These are phyloP conservation scores for Penicillium sp. DNA, from an alignment of 2,329 filamentous ascomycete species.

Conservation along the genomic window DNA sequence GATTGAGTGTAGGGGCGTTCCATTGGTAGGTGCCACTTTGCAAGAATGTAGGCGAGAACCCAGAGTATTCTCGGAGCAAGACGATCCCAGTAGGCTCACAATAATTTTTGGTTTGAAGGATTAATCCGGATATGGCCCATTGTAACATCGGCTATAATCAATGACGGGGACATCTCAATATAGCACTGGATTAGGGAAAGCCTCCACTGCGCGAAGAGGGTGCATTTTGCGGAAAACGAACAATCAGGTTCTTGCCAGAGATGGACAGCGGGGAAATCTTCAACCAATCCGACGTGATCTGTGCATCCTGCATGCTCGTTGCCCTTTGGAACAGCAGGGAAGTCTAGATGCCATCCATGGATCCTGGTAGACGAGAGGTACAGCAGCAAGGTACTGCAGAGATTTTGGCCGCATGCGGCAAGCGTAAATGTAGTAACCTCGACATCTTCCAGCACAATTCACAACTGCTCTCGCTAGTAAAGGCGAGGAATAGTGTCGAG, in stretches of 20 bases:
- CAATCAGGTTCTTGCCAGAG: neutral
- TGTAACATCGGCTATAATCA: slow-evolving; percentile 1
- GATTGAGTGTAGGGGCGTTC: neutral
- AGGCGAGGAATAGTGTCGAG: neutral
- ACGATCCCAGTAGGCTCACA: neutral
- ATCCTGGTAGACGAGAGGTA: slow-evolving; percentile 9
- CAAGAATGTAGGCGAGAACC: slow-evolving; percentile 3
- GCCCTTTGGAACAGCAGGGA: neutral
- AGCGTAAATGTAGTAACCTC: neutral
- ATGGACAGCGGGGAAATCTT: neutral
- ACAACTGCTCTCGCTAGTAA: neutral
- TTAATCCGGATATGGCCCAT: neutral
- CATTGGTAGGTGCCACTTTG: neutral
- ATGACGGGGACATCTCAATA: slow-evolving; percentile 11
- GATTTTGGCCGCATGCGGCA: slow-evolving; percentile 12
- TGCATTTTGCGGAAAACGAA: neutral
- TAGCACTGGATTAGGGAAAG: neutral
- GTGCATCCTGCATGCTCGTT: neutral
- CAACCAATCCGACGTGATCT: neutral
- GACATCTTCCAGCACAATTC: neutral
- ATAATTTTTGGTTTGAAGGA: neutral
- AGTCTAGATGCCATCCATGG: slow-evolving; percentile 16
- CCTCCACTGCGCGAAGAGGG: neutral
- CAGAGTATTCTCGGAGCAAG: neutral
- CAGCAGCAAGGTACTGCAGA: slow-evolving; percentile 6